A percentile compares a stretch with the other conserved stretches of the same genome.
Conservation (phyloP, 2,329 filamentous ascomycete species). For the Xylaria sp. region DNA sequence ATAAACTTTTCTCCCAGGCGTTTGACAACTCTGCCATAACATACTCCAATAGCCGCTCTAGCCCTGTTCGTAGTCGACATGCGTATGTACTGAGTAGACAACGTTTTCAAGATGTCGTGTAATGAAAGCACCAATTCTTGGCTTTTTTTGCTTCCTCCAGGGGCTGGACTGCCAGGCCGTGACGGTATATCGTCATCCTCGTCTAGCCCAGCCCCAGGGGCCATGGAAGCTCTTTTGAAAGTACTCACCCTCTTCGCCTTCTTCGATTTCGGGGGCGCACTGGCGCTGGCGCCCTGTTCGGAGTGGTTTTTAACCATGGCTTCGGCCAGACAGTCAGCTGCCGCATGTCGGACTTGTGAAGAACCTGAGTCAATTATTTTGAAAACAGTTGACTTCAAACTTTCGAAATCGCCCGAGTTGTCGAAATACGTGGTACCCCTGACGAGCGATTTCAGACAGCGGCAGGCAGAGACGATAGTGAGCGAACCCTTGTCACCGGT, state of each 20-base stretch:
- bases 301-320: slow-evolving; percentile 85
- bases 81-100: slow-evolving; percentile 84
- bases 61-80: slow-evolving; percentile 81
- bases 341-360: slow-evolving; percentile 81
- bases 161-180: slow-evolving; percentile 78
- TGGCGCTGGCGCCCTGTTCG: slow-evolving; percentile 60
- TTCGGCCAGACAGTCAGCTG: slow-evolving; percentile 84
- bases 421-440: slow-evolving; percentile 83
- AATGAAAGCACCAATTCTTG: slow-evolving; percentile 80
- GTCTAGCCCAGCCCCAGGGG: slow-evolving; percentile 70
- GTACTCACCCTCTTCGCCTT: slow-evolving; percentile 69
- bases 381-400: slow-evolving; percentile 81
- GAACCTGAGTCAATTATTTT: slow-evolving; percentile 86
- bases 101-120: slow-evolving; percentile 77
- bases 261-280: slow-evolving; percentile 66
- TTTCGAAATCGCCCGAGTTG: slow-evolving; percentile 90
- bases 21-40: slow-evolving; percentile 83
- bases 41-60: slow-evolving; percentile 84
- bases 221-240: slow-evolving; percentile 66
- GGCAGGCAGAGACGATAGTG: slow-evolving; percentile 81
- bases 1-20: slow-evolving; percentile 84
- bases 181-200: slow-evolving; percentile 74
- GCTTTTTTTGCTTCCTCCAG: slow-evolving; percentile 70
- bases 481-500: slow-evolving; percentile 83
- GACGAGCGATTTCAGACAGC: slow-evolving; percentile 78